Base-by-base conservation (phyloP, 352 stramenopile genomes). In the Pilasporangium apinafurcum region DNA sequence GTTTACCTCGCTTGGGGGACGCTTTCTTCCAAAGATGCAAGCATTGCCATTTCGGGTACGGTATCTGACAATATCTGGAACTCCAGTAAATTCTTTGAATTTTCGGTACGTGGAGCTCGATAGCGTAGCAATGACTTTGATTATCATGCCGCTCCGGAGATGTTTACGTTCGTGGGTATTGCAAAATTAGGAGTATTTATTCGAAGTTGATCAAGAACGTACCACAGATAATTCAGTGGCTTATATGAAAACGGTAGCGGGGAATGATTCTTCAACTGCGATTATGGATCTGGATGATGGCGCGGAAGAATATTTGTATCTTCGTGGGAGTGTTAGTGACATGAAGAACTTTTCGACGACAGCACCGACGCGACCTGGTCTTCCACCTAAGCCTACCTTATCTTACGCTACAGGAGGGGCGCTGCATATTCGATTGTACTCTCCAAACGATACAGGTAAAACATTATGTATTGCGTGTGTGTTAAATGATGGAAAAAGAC, bases 361-460 rank as follows among this genome's bases (percentile, higher is more conserved):
- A 0, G 9, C 36, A 0, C 60, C 63, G 16, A 68, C 59, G 0
- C 58, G 33, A 33, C 74, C 74, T 18, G 65, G 60, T 8, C 9
- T 32, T 1, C 50, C 60, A 8, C 53, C 63, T 8, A 14, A 32
- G 21, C 47, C 65, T 3, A 35, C 14, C 1, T 32, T 81, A 2
- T 35, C 53, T 7, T 48, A 45, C 27, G 46, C 59, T 0, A 84
- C 69, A 14, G 74, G 74, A 4, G 74, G 70, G 4, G 63, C 63
- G 1, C 39, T 84, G 21, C 48, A 61, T 40, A 24, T 86, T 2
- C 35, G 45, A 0, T 39, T 86, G n/a, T 62, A 51, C 10, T 75
- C 70, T 2, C 70, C 74, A 10, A 62, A 69, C 21, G 70, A 86
- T 37, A 86, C 68, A 14, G 70, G 74, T 65, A 52, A 48, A 13